A percentile compares a stretch with the other conserved stretches of the same genome.
These are phyloP conservation scores for Cymbidium sinense DNA, from an alignment of 106 monocot genomes.

Conservation along the genomic window DNA sequence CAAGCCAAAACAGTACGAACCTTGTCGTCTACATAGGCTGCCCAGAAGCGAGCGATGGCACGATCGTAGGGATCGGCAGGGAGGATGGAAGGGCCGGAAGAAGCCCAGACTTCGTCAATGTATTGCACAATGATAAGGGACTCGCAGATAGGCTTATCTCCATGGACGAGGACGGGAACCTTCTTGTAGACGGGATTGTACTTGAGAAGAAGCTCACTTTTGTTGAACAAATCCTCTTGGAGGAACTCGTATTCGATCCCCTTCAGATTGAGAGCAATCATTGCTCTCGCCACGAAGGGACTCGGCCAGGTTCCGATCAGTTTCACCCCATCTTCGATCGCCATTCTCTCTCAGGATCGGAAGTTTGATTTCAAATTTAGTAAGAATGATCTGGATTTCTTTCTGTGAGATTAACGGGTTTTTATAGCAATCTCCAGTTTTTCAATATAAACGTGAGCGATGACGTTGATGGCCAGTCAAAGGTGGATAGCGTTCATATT, in stretches of 20 bases:
- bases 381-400: too few relatives aligned
- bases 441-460: too few relatives aligned
- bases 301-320: conserved; percentile 8
- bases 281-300: neutral
- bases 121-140: conserved; percentile 13
- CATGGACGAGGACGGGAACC: conserved; percentile 15
- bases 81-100: neutral
- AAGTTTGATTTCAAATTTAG: too few relatives aligned
- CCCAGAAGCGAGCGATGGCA: conserved; percentile 14
- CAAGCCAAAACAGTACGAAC: neutral
- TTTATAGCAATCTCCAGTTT: too few relatives aligned
- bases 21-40: conserved; percentile 11
- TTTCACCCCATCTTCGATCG: neutral
- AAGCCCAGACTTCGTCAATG: conserved; percentile 2
- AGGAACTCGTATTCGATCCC: conserved; percentile 8
- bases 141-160: neutral
- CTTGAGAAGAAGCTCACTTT: conserved; percentile 9
- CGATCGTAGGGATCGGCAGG: conserved; percentile 9
- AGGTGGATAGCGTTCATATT: too few relatives aligned
- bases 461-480: too few relatives aligned
- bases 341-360: neutral
- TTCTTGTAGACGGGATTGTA: conserved; percentile 15
- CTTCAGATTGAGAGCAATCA: conserved; percentile 7
- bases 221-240: neutral
- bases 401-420: too few relatives aligned